Base-by-base conservation (phyloP, 2,329 filamentous ascomycete genomes). In the Hypoxylon sp. region DNA sequence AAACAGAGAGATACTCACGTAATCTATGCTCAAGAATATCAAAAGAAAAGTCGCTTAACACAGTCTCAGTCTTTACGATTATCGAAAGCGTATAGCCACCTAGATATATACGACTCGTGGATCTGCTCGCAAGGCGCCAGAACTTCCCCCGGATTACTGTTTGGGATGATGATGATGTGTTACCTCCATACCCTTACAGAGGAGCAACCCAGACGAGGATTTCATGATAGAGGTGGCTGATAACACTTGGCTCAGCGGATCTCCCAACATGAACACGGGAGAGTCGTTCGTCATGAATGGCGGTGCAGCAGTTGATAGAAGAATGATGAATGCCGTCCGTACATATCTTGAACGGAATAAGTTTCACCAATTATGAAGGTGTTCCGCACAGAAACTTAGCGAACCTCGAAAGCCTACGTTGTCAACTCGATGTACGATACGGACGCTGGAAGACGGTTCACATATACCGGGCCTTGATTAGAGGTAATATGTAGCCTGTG, bases 261-360 rank as follows among this genome's bases (percentile, higher is more conserved):
- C 80, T 4, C 78, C 81, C 1, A 75, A 80, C 10, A 74, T 88
- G 26, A 87, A 86, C 72, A 88, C 83, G 4, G 86, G 89, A 66
- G 80, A 82, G 4, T 88, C 84, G 0, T 90, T 89, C 72, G 72
- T 86, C 45, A 75, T 79, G 48, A 81, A 85, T 50, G 81, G 82
- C 8, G 79, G 79, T n/a, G 79, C 90, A 5, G 84, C 81, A n/a
- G 83, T 89, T 23, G 87, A 90, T 62, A 84, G 88, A 67, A 81
- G 87, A 60, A 91, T 90, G 76, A 86, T 89, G 78, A 89, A 90
- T 53, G 88, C 87, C 2, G 87, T 90, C 1, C 79, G 88, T 27
- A 86, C 88, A 1, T 88, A 88, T 67, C 88, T 88, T 58, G 86
- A 89, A 70, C 87, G 84, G 83, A 83, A 82, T 81, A 79, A 79